These are phyloP conservation scores for Penicillium sp. DNA, from an alignment of 2,329 filamentous ascomycete species.

Conservation along the genomic window DNA sequence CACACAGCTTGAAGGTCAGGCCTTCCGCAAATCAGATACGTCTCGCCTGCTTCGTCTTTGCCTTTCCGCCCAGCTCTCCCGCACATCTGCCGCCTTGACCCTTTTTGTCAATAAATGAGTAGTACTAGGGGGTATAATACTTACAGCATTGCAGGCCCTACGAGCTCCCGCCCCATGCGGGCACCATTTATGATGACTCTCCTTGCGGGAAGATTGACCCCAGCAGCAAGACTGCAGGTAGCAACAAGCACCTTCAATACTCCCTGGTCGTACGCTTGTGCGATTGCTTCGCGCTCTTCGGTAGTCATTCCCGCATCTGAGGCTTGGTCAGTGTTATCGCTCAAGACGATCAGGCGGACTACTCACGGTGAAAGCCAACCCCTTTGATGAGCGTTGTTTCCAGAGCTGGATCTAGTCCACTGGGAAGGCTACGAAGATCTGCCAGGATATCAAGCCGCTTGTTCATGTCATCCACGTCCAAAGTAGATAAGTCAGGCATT, in stretches of 20 bases:
- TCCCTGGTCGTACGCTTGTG: conserved; percentile 71
- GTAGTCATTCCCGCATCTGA: conserved; percentile 62
- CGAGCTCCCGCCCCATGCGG: conserved; percentile 74
- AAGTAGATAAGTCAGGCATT: conserved; percentile 59
- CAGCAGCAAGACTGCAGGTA: conserved; percentile 79
- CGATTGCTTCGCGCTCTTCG: conserved; percentile 75
- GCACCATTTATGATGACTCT: conserved; percentile 77
- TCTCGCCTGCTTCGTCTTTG: conserved; percentile 77
- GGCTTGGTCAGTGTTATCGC: conserved; percentile 33
- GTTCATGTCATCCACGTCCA: conserved; percentile 57
- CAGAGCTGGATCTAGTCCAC: conserved; percentile 69
- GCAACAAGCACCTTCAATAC: conserved; percentile 73
- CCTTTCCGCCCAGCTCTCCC: conserved; percentile 78
- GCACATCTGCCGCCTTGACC: conserved; percentile 71
- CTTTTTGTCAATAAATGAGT: conserved; percentile 12
- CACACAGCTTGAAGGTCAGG: conserved; percentile 71
- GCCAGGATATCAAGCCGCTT: conserved; percentile 67
- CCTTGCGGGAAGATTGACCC: conserved; percentile 75
- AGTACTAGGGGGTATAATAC: conserved; percentile 2
- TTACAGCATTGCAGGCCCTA: conserved; percentile 77
- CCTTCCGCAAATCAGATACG: conserved; percentile 74
- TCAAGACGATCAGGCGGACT: neutral
- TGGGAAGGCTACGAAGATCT: conserved; percentile 68
- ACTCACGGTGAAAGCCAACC: conserved; percentile 74
- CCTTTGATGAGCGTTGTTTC: conserved; percentile 68